Evolutionary conservation across 495 filamentous ascomycete species (phyloP).

Genomic region (Darksidea phi): DNA sequence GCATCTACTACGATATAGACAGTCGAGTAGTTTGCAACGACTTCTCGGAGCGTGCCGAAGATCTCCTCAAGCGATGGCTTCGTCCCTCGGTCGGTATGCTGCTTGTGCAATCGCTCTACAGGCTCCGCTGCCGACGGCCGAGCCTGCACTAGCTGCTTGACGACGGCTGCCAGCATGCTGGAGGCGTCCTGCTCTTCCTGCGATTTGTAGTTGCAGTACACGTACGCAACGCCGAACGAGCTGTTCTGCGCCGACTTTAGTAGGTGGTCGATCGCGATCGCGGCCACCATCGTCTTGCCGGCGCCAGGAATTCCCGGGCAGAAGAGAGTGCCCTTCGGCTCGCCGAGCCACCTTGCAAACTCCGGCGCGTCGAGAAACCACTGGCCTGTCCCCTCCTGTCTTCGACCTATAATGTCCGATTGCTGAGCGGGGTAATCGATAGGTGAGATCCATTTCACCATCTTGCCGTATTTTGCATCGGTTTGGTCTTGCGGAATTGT

Average conservation of each 20-base stretch:
- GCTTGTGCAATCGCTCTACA: not conserved
- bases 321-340: slow-evolving; percentile 37
- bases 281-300: slow-evolving; percentile 35
- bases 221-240: slow-evolving; percentile 40
- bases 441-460: slow-evolving; percentile 3
- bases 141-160: slow-evolving; percentile 44
- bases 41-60: slow-evolving; percentile 18
- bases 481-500: too few relatives aligned
- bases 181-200: slow-evolving; percentile 41
- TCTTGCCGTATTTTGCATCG: slow-evolving; percentile 35
- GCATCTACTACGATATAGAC: slow-evolving; percentile 50
- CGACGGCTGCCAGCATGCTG: slow-evolving; percentile 42
- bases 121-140: not conserved
- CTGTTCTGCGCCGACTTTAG: not conserved
- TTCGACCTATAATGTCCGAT: not conserved
- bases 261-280: slow-evolving; percentile 41
- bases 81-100: not conserved
- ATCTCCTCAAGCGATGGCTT: not conserved
- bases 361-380: slow-evolving; percentile 46
- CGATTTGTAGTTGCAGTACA: slow-evolving; percentile 47
- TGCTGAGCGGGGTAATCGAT: slow-evolving; percentile 11
- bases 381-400: slow-evolving; percentile 39
- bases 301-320: slow-evolving; percentile 44
- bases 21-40: slow-evolving; percentile 29
- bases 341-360: slow-evolving; percentile 35